Evolutionary conservation across 1,139 yeast species (phyloP), one percentile per base, ranked within the genome.

Genomic region (Geotrichum candidum): DNA sequence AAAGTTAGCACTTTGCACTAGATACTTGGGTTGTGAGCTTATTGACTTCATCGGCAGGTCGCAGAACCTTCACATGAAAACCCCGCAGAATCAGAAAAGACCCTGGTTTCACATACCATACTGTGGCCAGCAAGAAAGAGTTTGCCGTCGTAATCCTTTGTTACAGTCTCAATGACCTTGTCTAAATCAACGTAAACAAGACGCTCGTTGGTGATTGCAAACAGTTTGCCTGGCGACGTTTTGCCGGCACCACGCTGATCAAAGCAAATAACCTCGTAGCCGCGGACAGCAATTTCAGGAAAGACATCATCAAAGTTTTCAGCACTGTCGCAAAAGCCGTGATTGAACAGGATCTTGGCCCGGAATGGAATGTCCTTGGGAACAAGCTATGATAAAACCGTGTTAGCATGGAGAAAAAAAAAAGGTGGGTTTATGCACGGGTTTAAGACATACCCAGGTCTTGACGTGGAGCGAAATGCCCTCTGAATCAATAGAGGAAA

Each of bases 201-300:
- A 61, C 69, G 70, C 68, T 91, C 96, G 71, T 86, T 80, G 3
- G 95, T 86, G 58, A 76, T 72, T 10, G 97, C 97, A 60, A 80
- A 79, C 4, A 77, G 76, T 58, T 81, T 78, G 22, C 84, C 84
- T 51, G 69, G 63, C 38, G 67, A 63, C 0, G 97, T 88, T 61
- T 80, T 81, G 4, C 97, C 97, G 11, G 92, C 86, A 0, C 98
- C 98, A 68, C 97, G 82, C 75, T 90, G 97, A 72, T 90, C 96
- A 72, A 84, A 92, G 67, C 83, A 83, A 70, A 87, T 86, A 2
- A 86, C 81, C 68, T 89, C 96, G 72, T 83, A 88, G 1, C 97
- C 97, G 3, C 70, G 68, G 38, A 72, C 72, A 1, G 86, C 78
- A 58, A 90, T 73, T 6, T 77, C 75, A 65, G 89, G 91, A 73